These are phyloP conservation scores for Suillus decipiens DNA, from an alignment of 768 basidiomycete species.

Conservation along the genomic window DNA sequence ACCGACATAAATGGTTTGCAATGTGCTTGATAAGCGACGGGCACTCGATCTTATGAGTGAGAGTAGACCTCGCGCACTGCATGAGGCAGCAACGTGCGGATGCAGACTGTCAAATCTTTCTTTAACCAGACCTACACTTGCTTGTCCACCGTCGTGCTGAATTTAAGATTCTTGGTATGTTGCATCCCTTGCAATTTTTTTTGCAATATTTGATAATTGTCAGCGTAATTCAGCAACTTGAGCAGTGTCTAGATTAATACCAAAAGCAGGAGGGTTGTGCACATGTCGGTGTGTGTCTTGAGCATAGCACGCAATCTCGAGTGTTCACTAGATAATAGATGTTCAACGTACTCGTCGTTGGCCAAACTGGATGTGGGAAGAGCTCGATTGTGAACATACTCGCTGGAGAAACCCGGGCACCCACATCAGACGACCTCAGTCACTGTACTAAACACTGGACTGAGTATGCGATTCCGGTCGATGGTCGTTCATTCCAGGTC, in stretches of 20 bases:
- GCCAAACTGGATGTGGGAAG: slow-evolving; percentile 32
- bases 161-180: not conserved
- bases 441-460: slow-evolving; percentile 37
- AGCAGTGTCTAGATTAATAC: not conserved
- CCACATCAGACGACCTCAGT: slow-evolving; percentile 27
- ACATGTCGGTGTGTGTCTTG: not conserved
- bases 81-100: slow-evolving; percentile 1
- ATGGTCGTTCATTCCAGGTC: slow-evolving; percentile 22
- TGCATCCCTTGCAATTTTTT: not conserved
- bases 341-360: slow-evolving; percentile 27
- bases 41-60: not conserved
- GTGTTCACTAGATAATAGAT: not conserved
- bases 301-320: not conserved
- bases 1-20: not conserved
- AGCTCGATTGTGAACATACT: slow-evolving; percentile 34
- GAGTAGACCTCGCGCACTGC: not conserved
- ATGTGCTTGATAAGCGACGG: not conserved
- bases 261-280: not conserved
- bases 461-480: slow-evolving; percentile 16
- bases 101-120: too few relatives aligned
- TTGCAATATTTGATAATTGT: not conserved
- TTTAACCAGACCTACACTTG: not conserved
- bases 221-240: not conserved
- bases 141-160: too few relatives aligned
- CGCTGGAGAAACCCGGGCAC: slow-evolving; percentile 27